Base-by-base conservation (phyloP, 2,329 filamentous ascomycete species). In the Colletotrichum brevisporum region DNA sequence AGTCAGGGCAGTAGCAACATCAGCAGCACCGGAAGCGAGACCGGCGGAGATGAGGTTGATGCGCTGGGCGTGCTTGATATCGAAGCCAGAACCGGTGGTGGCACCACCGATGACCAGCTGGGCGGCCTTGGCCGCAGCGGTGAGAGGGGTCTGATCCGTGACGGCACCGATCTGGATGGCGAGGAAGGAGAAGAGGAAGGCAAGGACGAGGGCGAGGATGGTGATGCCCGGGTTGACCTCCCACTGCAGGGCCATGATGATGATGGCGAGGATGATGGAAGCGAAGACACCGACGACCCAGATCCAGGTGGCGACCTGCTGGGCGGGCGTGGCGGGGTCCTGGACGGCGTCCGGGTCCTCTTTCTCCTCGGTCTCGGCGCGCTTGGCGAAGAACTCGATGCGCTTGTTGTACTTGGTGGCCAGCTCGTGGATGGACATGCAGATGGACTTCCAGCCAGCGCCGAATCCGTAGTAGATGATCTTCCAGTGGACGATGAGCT, bases 51-150 rank as follows among this genome's bases (percentile, higher is more conserved):
- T 84, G 47, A 90, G 77, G 79, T 90, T 91, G 77, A 90, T 83
- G 48, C 82, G 81, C 76, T 90, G 88, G 1, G 88, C 86, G 47
- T 86, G 79, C 3, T 77, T 69, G 52, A 85, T 73, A 2, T 76
- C 73, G 78, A 83, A 87, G 69, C 83, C 79, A 57, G 85, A 81
- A 67, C 84, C 82, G 47, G 84, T 84, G 5, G 88, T 89, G 10
- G 86, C 87, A 60, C 83, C 88, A 67, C 88, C 88, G 60, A 90
- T 85, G 66, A 90, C 82, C 67, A 90, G 84, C 78, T 90, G 90
- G 2, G 89, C 90, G 5, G 90, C 90, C 79, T 92, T 92, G 72
- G 89, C 86, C 0, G 89, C 89, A 4, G 90, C 89, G 3, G 90
- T 92, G 2, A 92, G 81, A 0, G 90, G 90, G 0, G 90, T 89